Evolutionary conservation across 306 rosid species (phyloP).

Genomic region (peach (Prunus persica)): DNA sequence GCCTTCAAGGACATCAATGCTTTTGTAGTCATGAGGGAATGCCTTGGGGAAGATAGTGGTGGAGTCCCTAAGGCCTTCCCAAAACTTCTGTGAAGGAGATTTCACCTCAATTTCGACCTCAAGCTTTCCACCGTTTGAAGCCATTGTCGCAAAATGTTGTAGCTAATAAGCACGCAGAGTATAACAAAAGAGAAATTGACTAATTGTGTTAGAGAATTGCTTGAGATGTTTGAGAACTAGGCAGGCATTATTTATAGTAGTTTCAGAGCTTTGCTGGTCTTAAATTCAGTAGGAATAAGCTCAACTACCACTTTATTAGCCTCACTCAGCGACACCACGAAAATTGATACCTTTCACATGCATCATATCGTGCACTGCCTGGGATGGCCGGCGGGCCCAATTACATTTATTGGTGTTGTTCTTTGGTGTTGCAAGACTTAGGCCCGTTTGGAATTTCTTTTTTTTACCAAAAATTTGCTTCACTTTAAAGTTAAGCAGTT

Average conservation of each 20-base stretch:
- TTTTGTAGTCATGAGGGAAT: slow-evolving; percentile 70
- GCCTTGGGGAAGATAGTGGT: slow-evolving; percentile 40
- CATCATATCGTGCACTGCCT: neutral
- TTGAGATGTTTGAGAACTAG: neutral
- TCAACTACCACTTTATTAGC: slow-evolving; percentile 34
- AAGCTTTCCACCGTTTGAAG: slow-evolving; percentile 31
- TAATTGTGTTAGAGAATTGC: neutral
- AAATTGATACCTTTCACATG: neutral
- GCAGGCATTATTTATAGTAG: slow-evolving; percentile 15
- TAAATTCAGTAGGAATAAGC: slow-evolving; percentile 38
- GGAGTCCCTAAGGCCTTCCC: slow-evolving; percentile 41
- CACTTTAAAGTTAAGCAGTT: no score
- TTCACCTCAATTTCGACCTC: slow-evolving; percentile 47
- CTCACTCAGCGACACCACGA: neutral
- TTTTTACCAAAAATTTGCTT: no score
- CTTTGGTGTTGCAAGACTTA: no score
- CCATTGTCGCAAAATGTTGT: slow-evolving; percentile 15
- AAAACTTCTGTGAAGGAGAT: slow-evolving; percentile 36
- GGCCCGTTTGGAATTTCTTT: no score
- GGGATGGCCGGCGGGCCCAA: neutral
- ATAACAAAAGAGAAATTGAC: neutral
- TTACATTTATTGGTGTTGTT: neutral
- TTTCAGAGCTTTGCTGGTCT: slow-evolving; percentile 11
- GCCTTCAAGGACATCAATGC: slow-evolving; percentile 72
- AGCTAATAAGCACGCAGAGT: neutral